These are phyloP conservation scores for Alternaria dauci DNA, from an alignment of 2,329 filamentous ascomycete species.

Conservation along the genomic window DNA sequence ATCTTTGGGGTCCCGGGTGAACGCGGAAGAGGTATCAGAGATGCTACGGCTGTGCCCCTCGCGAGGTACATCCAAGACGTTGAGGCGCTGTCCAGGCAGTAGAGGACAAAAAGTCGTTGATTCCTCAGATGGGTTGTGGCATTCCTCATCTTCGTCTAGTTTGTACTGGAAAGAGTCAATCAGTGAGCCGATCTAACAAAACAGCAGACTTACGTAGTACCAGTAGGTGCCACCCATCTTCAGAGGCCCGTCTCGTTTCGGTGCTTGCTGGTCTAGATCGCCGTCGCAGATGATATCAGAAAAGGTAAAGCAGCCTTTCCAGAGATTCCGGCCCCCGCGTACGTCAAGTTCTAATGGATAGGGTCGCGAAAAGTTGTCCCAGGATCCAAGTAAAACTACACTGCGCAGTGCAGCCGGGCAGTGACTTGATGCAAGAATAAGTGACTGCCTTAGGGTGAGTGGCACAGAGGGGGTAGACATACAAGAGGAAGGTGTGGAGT, in stretches of 20 bases:
- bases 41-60: conserved; percentile 70
- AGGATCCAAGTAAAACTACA: conserved; percentile 86
- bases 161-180: conserved; percentile 70
- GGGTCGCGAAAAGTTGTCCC: conserved; percentile 87
- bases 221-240: conserved; percentile 95
- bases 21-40: conserved; percentile 71
- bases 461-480: conserved; percentile 36
- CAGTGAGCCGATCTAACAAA: neutral
- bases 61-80: conserved; percentile 80
- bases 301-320: conserved; percentile 88
- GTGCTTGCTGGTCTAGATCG: conserved; percentile 59
- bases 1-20: conserved; percentile 80
- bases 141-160: conserved; percentile 80
- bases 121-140: conserved; percentile 74
- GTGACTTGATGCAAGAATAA: conserved; percentile 42
- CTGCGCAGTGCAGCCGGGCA: conserved; percentile 62
- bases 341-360: conserved; percentile 84
- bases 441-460: conserved; percentile 26
- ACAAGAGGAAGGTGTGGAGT: conserved; percentile 68
- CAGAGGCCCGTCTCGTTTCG: conserved; percentile 76
- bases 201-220: conserved; percentile 77
- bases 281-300: conserved; percentile 86
- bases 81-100: conserved; percentile 86
- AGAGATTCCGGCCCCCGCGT: conserved; percentile 76
- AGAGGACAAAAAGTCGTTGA: conserved; percentile 83